phyloP scores from a whole-genome alignment of 106 monocot genomes.

The Platanthera guangdongensis region DNA sequence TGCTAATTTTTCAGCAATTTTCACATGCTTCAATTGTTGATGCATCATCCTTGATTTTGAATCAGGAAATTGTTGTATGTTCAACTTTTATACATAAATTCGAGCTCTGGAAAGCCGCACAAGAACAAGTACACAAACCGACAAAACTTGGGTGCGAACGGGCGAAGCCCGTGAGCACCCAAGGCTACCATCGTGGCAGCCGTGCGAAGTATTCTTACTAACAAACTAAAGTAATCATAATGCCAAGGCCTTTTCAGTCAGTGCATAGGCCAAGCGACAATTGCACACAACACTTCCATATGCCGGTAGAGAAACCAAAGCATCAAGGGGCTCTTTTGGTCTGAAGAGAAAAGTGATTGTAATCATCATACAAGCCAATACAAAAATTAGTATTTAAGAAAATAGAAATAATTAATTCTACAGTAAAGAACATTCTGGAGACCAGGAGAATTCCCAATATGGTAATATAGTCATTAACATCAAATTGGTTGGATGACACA shows the following conservation, averaged over 20 bases:
- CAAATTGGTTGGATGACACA: neutral
- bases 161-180: no score
- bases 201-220: no score
- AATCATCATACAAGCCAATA: neutral
- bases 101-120: no score
- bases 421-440: neutral
- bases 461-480: neutral
- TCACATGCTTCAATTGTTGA: no score
- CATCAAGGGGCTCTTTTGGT: slow-evolving; percentile 36
- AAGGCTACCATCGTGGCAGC: no score
- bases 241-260: slow-evolving; percentile 97
- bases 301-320: slow-evolving; percentile 69
- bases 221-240: no score
- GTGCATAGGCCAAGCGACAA: slow-evolving; percentile 98
- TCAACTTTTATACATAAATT: no score
- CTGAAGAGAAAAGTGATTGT: slow-evolving; percentile 23
- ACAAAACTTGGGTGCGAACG: no score
- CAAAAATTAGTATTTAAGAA: neutral
- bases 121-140: no score
- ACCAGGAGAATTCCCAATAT: neutral
- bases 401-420: neutral
- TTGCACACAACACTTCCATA: slow-evolving; percentile 82
- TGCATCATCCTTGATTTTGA: no score
- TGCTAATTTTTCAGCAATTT: no score
- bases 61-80: no score